Evolutionary conservation across 2,329 filamentous ascomycete species (phyloP).

Genomic region (Coleophoma eucalyptorum): DNA sequence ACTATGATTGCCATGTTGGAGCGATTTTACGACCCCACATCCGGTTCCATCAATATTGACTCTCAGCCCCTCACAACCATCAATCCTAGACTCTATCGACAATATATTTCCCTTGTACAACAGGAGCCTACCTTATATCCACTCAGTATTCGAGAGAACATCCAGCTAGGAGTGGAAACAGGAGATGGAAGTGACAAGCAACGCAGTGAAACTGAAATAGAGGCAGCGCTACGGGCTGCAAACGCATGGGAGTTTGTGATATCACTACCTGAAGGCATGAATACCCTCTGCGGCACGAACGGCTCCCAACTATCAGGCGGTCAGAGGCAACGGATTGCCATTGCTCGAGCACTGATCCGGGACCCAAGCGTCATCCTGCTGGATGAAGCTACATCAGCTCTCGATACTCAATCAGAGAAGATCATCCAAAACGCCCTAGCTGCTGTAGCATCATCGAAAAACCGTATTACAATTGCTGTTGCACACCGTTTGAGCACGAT

Average conservation of each 20-base stretch:
- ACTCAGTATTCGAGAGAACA: slow-evolving; percentile 62
- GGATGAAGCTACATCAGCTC: slow-evolving; percentile 74
- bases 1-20: slow-evolving; percentile 90
- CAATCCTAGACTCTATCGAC: slow-evolving; percentile 76
- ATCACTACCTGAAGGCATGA: slow-evolving; percentile 67
- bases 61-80: slow-evolving; percentile 72
- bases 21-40: slow-evolving; percentile 93
- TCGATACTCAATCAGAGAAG: slow-evolving; percentile 73
- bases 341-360: slow-evolving; percentile 82
- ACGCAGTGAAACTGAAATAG: slow-evolving; percentile 39
- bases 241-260: slow-evolving; percentile 47
- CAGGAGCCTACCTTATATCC: slow-evolving; percentile 71
- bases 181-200: slow-evolving; percentile 36
- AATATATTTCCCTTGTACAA: slow-evolving; percentile 62
- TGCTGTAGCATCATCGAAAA: slow-evolving; percentile 72
- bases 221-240: too few relatives aligned
- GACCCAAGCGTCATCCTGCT: slow-evolving; percentile 80
- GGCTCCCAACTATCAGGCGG: slow-evolving; percentile 81
- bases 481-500: slow-evolving; percentile 87
- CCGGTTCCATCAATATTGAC: slow-evolving; percentile 77
- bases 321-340: slow-evolving; percentile 87
- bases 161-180: slow-evolving; percentile 53
- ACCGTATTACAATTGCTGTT: slow-evolving; percentile 84
- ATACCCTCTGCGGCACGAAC: slow-evolving; percentile 80
- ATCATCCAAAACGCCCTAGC: slow-evolving; percentile 77